Base-by-base conservation (phyloP, 2,329 filamentous ascomycete species). In the Curvularia eragrostidis region DNA sequence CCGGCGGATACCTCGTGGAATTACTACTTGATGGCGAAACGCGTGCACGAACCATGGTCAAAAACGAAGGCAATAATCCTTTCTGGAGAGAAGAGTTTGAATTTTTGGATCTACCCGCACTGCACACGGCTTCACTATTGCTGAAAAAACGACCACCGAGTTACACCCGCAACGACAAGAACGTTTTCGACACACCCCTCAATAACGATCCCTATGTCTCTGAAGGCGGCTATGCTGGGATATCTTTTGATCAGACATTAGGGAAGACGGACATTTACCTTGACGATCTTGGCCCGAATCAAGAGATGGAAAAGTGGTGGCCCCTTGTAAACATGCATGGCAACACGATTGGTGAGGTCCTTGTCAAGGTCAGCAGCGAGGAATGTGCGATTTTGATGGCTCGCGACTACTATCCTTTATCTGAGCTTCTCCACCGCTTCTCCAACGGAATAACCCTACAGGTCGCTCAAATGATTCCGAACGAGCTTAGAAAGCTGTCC, bases 351-450 rank as follows among this genome's bases (percentile, higher is more conserved):
- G 94, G 93, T 26, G 91, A 93, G 61, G 89, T 97, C 80, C 83
- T 96, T 50, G 86, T 97, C 77, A 92, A 88, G 71, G 83, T 96
- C 21, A 87, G 89, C 43, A 88, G 95, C 63, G 91, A 97, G 53
- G 94, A 99, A 77, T 87, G 95, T 48, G 90, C 96, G 6, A 93
- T 98, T 9, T 83, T 99, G 36, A 89, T 96, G 78, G 87, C 89
- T 6, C 87, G 89, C 57, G 92, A 98, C 72, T 99, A 99, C 75
- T 84, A 90, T 66, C 86, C 88, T 2, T 83, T 99, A 57, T 91
- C 90, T 1, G 89, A 95, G 62, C 81, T 97, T 26, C 81, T 99
- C 26, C 93, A 97, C 70, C 87, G 88, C 5, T 97, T 98, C 74
- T 87, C 87, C 38, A 89, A 90, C 32, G 91, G 91, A 0, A 81